Percentiles rank a stretch among this genome's conserved stretches.
These are phyloP conservation scores for Stachybotrys echinatus DNA, from an alignment of 2,329 filamentous ascomycete genomes.

Conservation along the genomic window DNA sequence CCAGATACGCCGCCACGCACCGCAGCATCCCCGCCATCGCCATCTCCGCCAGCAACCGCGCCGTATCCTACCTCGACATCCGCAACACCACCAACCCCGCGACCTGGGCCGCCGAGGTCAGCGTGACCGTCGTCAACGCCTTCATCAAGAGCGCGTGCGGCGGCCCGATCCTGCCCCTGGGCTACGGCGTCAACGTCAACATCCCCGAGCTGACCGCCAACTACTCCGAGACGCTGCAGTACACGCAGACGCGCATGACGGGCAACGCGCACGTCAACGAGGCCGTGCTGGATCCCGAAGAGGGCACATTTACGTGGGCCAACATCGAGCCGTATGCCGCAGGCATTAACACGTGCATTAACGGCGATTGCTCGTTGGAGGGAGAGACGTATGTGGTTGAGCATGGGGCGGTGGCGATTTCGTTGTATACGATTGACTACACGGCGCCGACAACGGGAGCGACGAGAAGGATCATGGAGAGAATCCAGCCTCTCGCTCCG, in stretches of 20 bases:
- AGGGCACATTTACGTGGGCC: constrained; percentile 36
- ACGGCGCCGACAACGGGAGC: constrained; percentile 30
- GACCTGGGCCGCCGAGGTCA: constrained; percentile 34
- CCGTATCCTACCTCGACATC: constrained; percentile 33
- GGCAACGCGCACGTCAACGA: constrained; percentile 42
- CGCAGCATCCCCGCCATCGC: constrained; percentile 45
- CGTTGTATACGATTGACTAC: constrained; percentile 45
- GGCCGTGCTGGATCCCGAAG: constrained; percentile 36
- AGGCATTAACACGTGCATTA: constrained; percentile 43
- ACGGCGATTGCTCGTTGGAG: constrained; percentile 44
- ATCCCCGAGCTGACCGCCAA: constrained; percentile 37
- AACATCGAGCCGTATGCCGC: constrained; percentile 29
- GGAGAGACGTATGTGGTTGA: constrained; percentile 44
- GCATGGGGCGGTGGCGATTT: constrained; percentile 34
- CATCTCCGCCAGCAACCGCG: constrained; percentile 37
- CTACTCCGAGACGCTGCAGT: constrained; percentile 29
- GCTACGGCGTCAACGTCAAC: constrained; percentile 48
- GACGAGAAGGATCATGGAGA: constrained; percentile 17
- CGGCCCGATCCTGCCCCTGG: constrained; percentile 34
- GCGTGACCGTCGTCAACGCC: constrained; percentile 36
- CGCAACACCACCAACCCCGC: constrained; percentile 36
- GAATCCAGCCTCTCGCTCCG: constrained; percentile 12
- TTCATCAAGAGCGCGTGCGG: constrained; percentile 32
- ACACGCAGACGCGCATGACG: constrained; percentile 41
- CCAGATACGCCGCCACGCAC: constrained; percentile 41